Evolutionary conservation across 495 filamentous ascomycete genomes (phyloP), one percentile per base, ranked within the genome.

Genomic region (Neurospora tetrasperma): DNA sequence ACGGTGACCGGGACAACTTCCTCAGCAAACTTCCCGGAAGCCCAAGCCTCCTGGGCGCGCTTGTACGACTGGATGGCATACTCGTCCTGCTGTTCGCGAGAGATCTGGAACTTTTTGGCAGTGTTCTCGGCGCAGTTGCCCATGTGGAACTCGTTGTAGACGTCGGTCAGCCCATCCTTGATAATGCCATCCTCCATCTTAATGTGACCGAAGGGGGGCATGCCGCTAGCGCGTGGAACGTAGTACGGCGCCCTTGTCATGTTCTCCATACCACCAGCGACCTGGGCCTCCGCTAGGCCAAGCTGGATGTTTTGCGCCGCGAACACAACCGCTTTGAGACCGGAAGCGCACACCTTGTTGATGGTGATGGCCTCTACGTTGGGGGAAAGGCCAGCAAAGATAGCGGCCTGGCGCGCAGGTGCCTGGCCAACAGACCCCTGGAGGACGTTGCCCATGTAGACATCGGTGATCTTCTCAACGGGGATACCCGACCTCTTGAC

Each of bases 391-490:
- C 93, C 94, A n/a, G 96, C 91, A 77, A 93, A 93, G 69, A 98
- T 91, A 69, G 88, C 85, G 35, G 95, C 96, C 83, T 99, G 96
- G 41, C 96, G 90, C 23, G 96, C 94, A 1, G 96, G 96, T 3
- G 96, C 88, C 80, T 99, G 96, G 42, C 96, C 96, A 20, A 94
- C 86, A 59, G 86, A 86, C 18, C 87, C 95, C 81, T 94, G 90
- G 23, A 98, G 87, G n/a, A 98, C 96, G 82, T 98, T 95, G 78
- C 96, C 96, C 92, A 98, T 97, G 83, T 98, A 98, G 3, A 97
- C 91, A 86, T 96, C 91, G 41, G 89, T 91, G 76, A 98, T 91
- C 78, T 90, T 89, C 39, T 89, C 87, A 23, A 88, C 78, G 6
- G 95, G 94, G 31, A 98, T 84, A 48, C 88, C 88, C 27, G 94